Base-by-base conservation (phyloP, 305 asterid genomes). In the Nicotiana rustica region DNA sequence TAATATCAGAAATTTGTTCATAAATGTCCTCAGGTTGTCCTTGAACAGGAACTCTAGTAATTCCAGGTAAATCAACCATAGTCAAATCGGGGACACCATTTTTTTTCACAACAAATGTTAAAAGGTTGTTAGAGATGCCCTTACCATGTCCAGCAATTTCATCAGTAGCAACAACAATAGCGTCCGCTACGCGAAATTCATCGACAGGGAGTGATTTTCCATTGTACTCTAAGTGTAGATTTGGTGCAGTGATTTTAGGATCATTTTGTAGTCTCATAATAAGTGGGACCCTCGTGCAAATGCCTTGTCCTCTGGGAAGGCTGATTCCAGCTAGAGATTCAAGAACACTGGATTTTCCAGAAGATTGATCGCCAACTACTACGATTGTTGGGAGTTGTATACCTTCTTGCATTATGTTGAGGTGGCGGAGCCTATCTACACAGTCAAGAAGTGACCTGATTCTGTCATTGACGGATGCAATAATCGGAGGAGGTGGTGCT, bases 21-120 rank as follows among this genome's bases (percentile, higher is more conserved):
- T 86, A 89, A 2, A 90, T 88, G 6, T 90, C 88, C 0, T 84
- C 89, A 0, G 91, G 92, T 85, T 90, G 92, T 5, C 91, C 92
- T 1, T 85, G 88, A 7, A 89, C 90, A 0, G 92, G 92, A 15
- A 86, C 91, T 0, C 91, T 62, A 49, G 92, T 91, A 1, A 91
- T 89, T 47, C 94, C 91, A 1, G 92, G 92, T 73, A 91, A 47
- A 82, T 91, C 92, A 0, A 91, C 90, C 91, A 91, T 89, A 0
- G 92, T 88, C 3, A 85, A 41, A 18, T 81, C 81, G 0, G 84
- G 87, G 0, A 85, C 82, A 21, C 82, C 79, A 13, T 35, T 44
- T 60, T 80, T 80, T 36, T 80, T 82, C 71, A 81, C 84, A 1
- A 44, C 61, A 17, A 70, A 38, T 1, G 84, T 81, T 33, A 81